Evolutionary conservation across 768 basidiomycete species (phyloP).

Genomic region (Chalciporus piperatus): DNA sequence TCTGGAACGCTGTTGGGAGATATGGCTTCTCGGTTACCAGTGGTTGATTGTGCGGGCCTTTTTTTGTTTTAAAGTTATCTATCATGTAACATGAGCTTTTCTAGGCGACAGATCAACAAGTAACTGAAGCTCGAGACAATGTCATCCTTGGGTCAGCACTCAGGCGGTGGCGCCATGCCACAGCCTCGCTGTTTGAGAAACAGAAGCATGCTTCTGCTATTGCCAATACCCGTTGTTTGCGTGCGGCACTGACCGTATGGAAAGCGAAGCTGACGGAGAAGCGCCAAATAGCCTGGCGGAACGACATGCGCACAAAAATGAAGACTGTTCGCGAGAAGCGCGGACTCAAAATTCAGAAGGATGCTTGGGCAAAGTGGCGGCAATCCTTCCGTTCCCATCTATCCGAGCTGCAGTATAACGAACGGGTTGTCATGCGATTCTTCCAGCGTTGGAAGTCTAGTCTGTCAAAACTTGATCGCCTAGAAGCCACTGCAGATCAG

Average conservation of each 20-base stretch:
- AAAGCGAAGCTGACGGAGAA: constrained; percentile 49
- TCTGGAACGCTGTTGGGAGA: constrained; percentile 68
- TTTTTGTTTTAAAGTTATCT: constrained; percentile 8
- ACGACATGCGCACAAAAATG: constrained; percentile 73
- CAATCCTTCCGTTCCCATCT: constrained; percentile 51
- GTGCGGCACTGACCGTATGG: constrained; percentile 50
- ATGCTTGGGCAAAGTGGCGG: constrained; percentile 68
- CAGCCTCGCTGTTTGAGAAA: constrained; percentile 36
- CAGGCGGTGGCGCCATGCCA: constrained; percentile 56
- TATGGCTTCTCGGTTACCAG: constrained; percentile 67
- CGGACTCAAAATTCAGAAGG: constrained; percentile 50
- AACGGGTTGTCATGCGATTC: constrained; percentile 41
- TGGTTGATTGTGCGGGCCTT: constrained; percentile 67
- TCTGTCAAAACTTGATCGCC: constrained; percentile 38
- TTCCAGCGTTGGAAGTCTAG: constrained; percentile 54
- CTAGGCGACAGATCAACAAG: constrained; percentile 71
- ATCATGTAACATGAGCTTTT: constrained; percentile 10
- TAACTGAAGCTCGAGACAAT: constrained; percentile 64
- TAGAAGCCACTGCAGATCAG: constrained; percentile 51
- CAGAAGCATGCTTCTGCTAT: constrained; percentile 42
- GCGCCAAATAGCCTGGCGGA: constrained; percentile 58
- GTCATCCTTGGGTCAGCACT: constrained; percentile 58
- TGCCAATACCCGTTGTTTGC: constrained; percentile 45
- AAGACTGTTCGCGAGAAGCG: constrained; percentile 54
- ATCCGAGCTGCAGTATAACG: constrained; percentile 50